phyloP scores from a whole-genome alignment of 116 monocot species.

The Trichopus zeylanicus region DNA sequence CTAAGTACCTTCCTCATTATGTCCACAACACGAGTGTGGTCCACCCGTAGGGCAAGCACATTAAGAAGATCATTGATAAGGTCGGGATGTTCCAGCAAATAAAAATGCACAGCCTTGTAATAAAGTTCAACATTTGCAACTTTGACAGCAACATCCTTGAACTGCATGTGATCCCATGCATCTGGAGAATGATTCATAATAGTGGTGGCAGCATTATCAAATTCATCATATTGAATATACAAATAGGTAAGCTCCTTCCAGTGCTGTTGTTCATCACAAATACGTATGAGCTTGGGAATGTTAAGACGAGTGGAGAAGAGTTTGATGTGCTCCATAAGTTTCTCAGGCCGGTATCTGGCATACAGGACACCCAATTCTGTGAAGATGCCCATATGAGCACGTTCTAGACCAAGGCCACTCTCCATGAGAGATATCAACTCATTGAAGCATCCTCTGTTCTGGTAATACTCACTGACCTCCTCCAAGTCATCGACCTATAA shows the following conservation, averaged over 20 bases:
- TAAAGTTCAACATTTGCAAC: slow-evolving; percentile 99
- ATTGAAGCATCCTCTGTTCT: slow-evolving; percentile 96
- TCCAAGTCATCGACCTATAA: slow-evolving; percentile 96
- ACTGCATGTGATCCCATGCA: slow-evolving; percentile 99
- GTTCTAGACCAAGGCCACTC: slow-evolving; percentile 91
- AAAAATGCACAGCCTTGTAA: slow-evolving; percentile 99
- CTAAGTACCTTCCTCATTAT: slow-evolving; percentile 84
- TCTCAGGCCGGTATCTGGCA: slow-evolving; percentile 84
- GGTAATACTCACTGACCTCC: slow-evolving; percentile 94
- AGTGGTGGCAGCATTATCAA: slow-evolving; percentile 94
- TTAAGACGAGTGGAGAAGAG: slow-evolving; percentile 88
- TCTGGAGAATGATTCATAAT: slow-evolving; percentile 97
- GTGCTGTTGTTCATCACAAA: slow-evolving; percentile 90
- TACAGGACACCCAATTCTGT: slow-evolving; percentile 92
- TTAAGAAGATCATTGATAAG: slow-evolving; percentile 92
- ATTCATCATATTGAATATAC: slow-evolving; percentile 94
- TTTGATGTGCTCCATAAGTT: slow-evolving; percentile 96
- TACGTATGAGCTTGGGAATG: slow-evolving; percentile 89
- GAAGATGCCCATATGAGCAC: slow-evolving; percentile 99
- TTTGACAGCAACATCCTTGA: slow-evolving; percentile 89
- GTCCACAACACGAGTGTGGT: slow-evolving; percentile 96
- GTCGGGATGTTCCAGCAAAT: slow-evolving; percentile 86
- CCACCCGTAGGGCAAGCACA: slow-evolving; percentile 91
- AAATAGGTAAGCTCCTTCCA: slow-evolving; percentile 96
- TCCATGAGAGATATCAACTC: slow-evolving; percentile 97